Evolutionary conservation across 805 yeast species (phyloP).

Genomic region (Hanseniaspora singularis): DNA sequence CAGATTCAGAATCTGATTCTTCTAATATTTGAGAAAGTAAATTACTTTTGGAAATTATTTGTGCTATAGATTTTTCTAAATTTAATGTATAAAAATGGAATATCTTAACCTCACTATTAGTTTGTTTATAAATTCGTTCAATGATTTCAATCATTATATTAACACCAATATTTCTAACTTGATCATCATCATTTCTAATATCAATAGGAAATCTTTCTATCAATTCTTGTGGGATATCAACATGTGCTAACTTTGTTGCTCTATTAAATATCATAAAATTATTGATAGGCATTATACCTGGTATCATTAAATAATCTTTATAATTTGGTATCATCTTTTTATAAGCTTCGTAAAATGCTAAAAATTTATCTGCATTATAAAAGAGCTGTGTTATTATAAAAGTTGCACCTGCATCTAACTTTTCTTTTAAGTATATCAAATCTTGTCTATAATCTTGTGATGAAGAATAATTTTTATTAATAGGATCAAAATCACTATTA

Average conservation of each 20-base stretch:
- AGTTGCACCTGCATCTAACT: constrained; percentile 88
- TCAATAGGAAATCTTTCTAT: constrained; percentile 42
- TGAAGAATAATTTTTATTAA: not conserved
- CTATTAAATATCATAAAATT: constrained; percentile 71
- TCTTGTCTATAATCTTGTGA: constrained; percentile 59
- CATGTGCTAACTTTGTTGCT: constrained; percentile 82
- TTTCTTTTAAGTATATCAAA: constrained; percentile 67
- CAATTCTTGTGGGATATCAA: constrained; percentile 56
- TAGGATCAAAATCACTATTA: constrained; percentile 38
- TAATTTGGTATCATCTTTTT: constrained; percentile 36
- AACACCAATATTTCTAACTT: constrained; percentile 75
- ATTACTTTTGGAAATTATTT: constrained; percentile 54
- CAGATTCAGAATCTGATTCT: constrained; percentile 19
- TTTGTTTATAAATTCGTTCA: constrained; percentile 39
- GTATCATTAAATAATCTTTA: constrained; percentile 38
- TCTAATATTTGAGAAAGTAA: constrained; percentile 40
- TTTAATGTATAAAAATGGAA: constrained; percentile 89
- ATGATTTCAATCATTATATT: constrained; percentile 55
- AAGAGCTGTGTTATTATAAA: constrained; percentile 85
- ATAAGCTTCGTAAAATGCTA: constrained; percentile 47
- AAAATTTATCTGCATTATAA: constrained; percentile 70
- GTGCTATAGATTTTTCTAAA: constrained; percentile 83
- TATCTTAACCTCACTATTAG: constrained; percentile 55
- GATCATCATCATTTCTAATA: constrained; percentile 60
- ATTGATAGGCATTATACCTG: constrained; percentile 87